Evolutionary conservation across 2,329 filamentous ascomycete genomes (phyloP), one percentile per base, ranked within the genome.

Genomic region (Zarea fungicola): DNA sequence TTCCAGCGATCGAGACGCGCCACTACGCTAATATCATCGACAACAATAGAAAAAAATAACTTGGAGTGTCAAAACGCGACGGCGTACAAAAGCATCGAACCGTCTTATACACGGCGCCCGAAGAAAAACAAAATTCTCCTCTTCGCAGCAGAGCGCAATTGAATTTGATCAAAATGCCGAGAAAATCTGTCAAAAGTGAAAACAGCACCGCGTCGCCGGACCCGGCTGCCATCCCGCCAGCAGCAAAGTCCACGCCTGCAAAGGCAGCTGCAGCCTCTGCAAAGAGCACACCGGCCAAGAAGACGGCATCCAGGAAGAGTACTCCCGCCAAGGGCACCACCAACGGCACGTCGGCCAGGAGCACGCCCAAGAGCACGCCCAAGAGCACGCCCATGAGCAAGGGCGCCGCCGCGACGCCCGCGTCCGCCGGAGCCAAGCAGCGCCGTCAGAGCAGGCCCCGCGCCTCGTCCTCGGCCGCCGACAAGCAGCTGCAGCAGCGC

Each of bases 151-250:
- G n/a, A 11, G 16, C 26, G 5, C 14, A 23, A 19, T 25, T 25
- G 18, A 39, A 22, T 22, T 19, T 5, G 10, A 40, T 22, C 37
- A 42, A 42, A 14, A 49, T 49, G 47, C 29, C 47, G 23, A 42
- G 40, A 43, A 42, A 42, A 45, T 37, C 48, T 16, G 16, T 16
- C 42, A 50, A 50, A 29, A 45, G 48, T 42, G 48, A 50, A 16
- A 36, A 43, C 16, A 29, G 41, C 48, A 45, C 40, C 32, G 23
- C 48, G 9, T 50, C 48, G 41, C 42, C 48, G 3, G 41, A 44
- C 13, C 48, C 48, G 22, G 48, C 48, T 14, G 16, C 40, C 6
- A 22, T 19, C 29, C 42, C 11, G 13, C 41, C 19, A 32, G n/a
- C 45, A 13, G 21, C 34, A 14, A 36, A 18, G 37, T 40, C 41